Percentiles rank a stretch among this genome's conserved stretches.
Conservation (phyloP, 2,329 filamentous ascomycete species). For the Emmonsiellopsis sp. region DNA sequence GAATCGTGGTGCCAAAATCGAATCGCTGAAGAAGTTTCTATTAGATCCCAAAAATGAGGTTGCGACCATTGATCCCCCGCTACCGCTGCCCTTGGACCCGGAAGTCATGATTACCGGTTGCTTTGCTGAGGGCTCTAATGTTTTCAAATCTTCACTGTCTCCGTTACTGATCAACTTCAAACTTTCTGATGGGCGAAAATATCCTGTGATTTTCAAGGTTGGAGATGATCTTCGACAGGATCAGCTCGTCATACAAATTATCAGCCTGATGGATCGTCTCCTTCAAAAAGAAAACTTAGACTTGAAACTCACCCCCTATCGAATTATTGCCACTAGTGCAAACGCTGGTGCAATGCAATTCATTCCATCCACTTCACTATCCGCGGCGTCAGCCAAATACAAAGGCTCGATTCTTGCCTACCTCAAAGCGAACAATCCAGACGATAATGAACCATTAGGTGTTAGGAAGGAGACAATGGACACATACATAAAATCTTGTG, state of each 20-base stretch:
- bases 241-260: constrained; percentile 94
- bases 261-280: constrained; percentile 93
- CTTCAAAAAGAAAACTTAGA: constrained; percentile 94
- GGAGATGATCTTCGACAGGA: constrained; percentile 95
- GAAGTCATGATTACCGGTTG: constrained; percentile 70
- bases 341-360: constrained; percentile 90
- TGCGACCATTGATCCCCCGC: constrained; percentile 68
- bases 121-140: constrained; percentile 72
- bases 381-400: constrained; percentile 75
- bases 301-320: constrained; percentile 89
- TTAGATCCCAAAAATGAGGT: constrained; percentile 88
- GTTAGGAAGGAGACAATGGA: constrained; percentile 90
- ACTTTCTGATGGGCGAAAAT: constrained; percentile 65
- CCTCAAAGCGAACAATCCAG: constrained; percentile 80
- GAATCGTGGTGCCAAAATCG: constrained; percentile 69
- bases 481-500: constrained; percentile 90
- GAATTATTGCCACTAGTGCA: constrained; percentile 86
- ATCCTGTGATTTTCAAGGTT: constrained; percentile 93
- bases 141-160: constrained; percentile 92
- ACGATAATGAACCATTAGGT: constrained; percentile 69
- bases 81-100: constrained; percentile 84
- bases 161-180: constrained; percentile 89
- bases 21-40: constrained; percentile 74
- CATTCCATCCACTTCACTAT: constrained; percentile 75
- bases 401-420: constrained; percentile 71